phyloP scores from a whole-genome alignment of 1,284 basidiomycete genomes.

The Ceratobasidium sp. region DNA sequence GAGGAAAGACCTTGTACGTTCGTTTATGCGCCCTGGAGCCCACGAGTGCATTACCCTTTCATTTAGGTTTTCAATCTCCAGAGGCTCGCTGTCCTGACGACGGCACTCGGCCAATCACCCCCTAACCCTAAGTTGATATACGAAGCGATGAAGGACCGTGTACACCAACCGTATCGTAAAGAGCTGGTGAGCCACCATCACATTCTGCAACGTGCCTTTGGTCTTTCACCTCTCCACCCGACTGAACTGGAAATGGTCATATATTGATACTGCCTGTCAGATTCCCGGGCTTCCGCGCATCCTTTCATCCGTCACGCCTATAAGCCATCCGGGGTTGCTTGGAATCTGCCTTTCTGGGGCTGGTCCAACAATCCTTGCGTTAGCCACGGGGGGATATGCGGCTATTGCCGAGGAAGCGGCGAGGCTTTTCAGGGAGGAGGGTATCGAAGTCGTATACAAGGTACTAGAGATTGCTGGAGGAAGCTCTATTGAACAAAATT shows the following conservation, averaged over 20 bases:
- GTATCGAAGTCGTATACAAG: conserved; percentile 83
- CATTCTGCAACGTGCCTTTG: conserved; percentile 9
- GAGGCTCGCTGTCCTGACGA: conserved; percentile 95
- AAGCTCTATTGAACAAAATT: conserved; percentile 46
- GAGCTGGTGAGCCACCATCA: conserved; percentile 64
- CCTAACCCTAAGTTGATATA: conserved; percentile 94
- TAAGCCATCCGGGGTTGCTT: conserved; percentile 87
- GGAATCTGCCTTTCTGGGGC: conserved; percentile 98
- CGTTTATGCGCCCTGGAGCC: neutral
- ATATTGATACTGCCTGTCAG: conserved; percentile 55
- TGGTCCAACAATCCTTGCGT: conserved; percentile 94
- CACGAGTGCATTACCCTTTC: neutral
- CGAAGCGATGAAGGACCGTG: conserved; percentile 98
- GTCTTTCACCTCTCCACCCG: conserved; percentile 7
- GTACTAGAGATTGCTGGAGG: conserved; percentile 69
- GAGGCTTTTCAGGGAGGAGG: conserved; percentile 70
- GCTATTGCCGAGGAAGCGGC: conserved; percentile 81
- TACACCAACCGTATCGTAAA: conserved; percentile 97
- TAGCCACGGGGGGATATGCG: conserved; percentile 87
- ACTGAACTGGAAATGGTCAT: neutral
- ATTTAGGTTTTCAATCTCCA: conserved; percentile 95
- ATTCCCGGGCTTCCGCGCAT: conserved; percentile 94
- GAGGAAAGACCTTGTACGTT: conserved; percentile 84
- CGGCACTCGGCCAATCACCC: conserved; percentile 86
- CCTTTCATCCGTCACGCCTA: conserved; percentile 84